These are phyloP conservation scores for Tylopilus balloui DNA, from an alignment of 768 basidiomycete species.

Conservation along the genomic window DNA sequence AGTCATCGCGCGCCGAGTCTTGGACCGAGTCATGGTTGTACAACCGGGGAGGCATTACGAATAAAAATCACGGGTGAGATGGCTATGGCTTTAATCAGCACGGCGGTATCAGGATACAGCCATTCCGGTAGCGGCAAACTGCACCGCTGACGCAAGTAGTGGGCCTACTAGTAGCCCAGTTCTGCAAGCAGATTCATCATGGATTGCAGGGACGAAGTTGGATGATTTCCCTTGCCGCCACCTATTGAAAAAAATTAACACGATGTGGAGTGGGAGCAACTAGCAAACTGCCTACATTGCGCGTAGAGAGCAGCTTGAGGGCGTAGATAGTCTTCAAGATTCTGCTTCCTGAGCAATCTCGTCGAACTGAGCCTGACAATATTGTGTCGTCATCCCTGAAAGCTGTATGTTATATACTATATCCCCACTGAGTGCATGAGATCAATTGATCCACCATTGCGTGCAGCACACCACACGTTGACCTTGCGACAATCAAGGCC, in stretches of 20 bases:
- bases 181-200: neutral
- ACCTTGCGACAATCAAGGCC: neutral
- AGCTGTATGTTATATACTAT: slow-evolving; percentile 2
- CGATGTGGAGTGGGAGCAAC: neutral
- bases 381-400: neutral
- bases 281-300: slow-evolving; percentile 4
- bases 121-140: slow-evolving; percentile 3
- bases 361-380: neutral
- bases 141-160: slow-evolving; percentile 9
- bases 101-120: neutral
- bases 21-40: neutral
- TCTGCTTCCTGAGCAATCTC: neutral
- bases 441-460: neutral
- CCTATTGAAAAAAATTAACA: slow-evolving; percentile 3
- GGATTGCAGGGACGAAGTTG: neutral
- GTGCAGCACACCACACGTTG: neutral
- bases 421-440: neutral
- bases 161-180: slow-evolving; percentile 7
- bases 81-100: neutral
- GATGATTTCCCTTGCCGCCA: slow-evolving; percentile 4
- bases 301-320: slow-evolving; percentile 11
- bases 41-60: slow-evolving; percentile 7
- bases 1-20: no score
- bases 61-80: neutral
- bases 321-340: slow-evolving; percentile 3